phyloP scores from a whole-genome alignment of 2,329 filamentous ascomycete genomes.

The Emmonsia crescens region DNA sequence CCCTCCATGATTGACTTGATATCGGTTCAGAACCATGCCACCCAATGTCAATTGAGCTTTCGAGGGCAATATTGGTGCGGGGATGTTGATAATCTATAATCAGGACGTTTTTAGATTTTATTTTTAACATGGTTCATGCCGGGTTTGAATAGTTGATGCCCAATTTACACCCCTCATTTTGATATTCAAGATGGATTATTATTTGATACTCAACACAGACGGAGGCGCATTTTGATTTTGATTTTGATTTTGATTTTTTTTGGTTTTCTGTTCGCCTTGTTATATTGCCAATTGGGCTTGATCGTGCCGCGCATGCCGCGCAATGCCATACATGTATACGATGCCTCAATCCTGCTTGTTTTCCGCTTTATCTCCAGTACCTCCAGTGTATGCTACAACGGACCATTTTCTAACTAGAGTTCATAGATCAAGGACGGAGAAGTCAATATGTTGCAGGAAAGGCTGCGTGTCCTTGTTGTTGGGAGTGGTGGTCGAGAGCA shows the following conservation, averaged over 20 bases:
- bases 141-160: not conserved
- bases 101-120: not conserved
- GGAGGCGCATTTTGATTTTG: not conserved
- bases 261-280: not conserved
- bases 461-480: slow-evolving; percentile 67
- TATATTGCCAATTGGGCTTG: not conserved
- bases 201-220: not conserved
- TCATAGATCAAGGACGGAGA: slow-evolving; percentile 9
- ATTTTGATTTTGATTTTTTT: no score
- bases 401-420: not conserved
- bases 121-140: not conserved
- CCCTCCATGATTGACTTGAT: not conserved
- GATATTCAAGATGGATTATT: not conserved
- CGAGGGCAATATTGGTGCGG: not conserved
- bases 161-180: not conserved
- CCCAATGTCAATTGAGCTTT: not conserved
- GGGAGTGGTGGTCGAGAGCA: slow-evolving; percentile 94
- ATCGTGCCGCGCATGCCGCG: not conserved
- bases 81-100: not conserved
- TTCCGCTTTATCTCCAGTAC: not conserved
- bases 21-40: not conserved
- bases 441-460: slow-evolving; percentile 31
- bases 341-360: not conserved
- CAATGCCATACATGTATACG: not conserved
- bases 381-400: not conserved